Evolutionary conservation across 1,139 yeast species (phyloP).

Genomic region (Hemisphaericaspora xylofermentans): DNA sequence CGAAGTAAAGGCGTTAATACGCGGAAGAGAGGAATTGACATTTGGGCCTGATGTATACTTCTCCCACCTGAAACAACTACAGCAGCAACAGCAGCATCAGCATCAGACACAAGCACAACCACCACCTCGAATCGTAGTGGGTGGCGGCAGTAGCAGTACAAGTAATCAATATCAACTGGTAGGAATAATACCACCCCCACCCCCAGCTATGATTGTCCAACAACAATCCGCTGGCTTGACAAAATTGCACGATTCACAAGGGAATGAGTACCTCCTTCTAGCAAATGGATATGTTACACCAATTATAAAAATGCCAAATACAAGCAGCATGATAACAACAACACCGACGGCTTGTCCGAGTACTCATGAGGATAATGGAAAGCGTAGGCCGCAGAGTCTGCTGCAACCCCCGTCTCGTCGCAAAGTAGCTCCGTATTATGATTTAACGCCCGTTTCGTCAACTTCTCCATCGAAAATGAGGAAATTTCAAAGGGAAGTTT

Average conservation of each 20-base stretch:
- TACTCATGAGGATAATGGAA: slow-evolving; percentile 1
- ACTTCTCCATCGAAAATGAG: slow-evolving; percentile 21
- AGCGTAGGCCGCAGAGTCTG: no score
- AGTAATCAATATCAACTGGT: slow-evolving; percentile 7
- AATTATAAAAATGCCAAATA: slow-evolving; percentile 6
- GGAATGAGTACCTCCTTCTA: slow-evolving; percentile 14
- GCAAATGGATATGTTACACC: slow-evolving; percentile 17
- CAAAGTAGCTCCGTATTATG: slow-evolving; percentile 15
- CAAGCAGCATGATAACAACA: slow-evolving; percentile 3
- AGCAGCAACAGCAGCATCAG: no score
- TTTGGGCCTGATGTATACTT: slow-evolving; percentile 19
- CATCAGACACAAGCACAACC: no score
- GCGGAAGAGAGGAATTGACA: slow-evolving; percentile 23
- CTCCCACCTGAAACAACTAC: background rate
- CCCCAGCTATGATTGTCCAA: background rate
- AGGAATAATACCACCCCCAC: background rate
- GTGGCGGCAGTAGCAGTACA: slow-evolving; percentile 9
- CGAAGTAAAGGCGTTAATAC: slow-evolving; percentile 19
- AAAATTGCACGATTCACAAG: slow-evolving; percentile 11
- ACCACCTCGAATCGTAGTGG: no score
- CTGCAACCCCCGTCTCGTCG: slow-evolving; percentile 1
- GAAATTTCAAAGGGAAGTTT: slow-evolving; percentile 23
- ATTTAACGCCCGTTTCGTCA: slow-evolving; percentile 12
- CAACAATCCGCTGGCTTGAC: slow-evolving; percentile 4
- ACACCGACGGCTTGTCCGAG: no score